phyloP scores from a whole-genome alignment of 768 basidiomycete genomes.

The Krasilnikovozyma curviuscula region DNA sequence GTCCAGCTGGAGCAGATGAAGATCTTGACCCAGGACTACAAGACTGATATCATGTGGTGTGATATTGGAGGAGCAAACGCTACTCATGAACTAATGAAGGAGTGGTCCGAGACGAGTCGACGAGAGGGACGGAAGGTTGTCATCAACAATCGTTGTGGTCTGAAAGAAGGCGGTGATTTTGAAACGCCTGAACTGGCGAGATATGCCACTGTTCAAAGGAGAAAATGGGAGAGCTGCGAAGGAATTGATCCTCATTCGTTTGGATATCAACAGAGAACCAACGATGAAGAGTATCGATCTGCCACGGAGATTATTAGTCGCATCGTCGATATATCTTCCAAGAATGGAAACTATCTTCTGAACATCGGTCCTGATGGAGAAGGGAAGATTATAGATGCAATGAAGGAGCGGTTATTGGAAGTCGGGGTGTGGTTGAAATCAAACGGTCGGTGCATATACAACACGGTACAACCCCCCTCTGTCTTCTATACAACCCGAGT shows the following conservation, averaged over 20 bases:
- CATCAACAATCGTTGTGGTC: conserved; percentile 33
- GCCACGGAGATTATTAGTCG: conserved; percentile 34
- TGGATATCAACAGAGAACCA: conserved; percentile 26
- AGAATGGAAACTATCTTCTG: conserved; percentile 43
- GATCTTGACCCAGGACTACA: conserved; percentile 33
- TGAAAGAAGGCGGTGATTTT: conserved; percentile 40
- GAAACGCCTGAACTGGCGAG: conserved; percentile 39
- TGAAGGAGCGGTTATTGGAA: conserved; percentile 34
- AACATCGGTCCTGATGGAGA: conserved; percentile 40
- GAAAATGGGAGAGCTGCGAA: conserved; percentile 41
- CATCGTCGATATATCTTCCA: conserved; percentile 36
- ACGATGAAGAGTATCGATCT: conserved; percentile 34
- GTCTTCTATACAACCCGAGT: too few species aligned
- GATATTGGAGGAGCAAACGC: conserved; percentile 30
- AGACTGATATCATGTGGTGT: conserved; percentile 35
- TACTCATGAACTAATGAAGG: conserved; percentile 31
- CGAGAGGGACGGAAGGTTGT: conserved; percentile 32
- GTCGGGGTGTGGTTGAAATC: conserved; percentile 37
- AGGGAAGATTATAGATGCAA: conserved; percentile 36
- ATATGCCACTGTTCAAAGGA: conserved; percentile 33
- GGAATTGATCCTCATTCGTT: conserved; percentile 36
- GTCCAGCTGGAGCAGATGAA: conserved; percentile 37
- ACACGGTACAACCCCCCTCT: conserved; percentile 33
- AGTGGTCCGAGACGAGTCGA: conserved; percentile 31
- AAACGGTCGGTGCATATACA: conserved; percentile 37